Percentiles rank a stretch among this genome's conserved stretches.
Conservation (phyloP, 495 filamentous ascomycete genomes). For the Trichoderma virens region DNA sequence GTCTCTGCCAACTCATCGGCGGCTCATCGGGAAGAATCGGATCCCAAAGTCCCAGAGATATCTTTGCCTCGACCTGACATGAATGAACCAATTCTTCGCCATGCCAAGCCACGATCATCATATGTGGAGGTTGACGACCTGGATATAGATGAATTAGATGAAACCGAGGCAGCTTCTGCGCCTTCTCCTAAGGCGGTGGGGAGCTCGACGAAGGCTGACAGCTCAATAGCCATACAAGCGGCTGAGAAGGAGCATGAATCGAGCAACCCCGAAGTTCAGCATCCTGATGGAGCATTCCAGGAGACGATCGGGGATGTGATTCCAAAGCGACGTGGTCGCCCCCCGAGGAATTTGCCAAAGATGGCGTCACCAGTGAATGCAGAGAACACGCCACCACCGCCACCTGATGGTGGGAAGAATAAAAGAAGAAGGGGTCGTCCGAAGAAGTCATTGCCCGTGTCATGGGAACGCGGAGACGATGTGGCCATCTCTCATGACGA, state of each 20-base stretch:
- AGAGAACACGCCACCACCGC: neutral
- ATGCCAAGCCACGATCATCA: conserved; percentile 35
- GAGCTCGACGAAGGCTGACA: neutral
- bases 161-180: neutral
- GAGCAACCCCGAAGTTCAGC: neutral
- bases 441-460: neutral
- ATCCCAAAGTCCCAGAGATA: neutral
- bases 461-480: neutral
- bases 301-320: neutral
- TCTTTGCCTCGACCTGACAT: conserved; percentile 11
- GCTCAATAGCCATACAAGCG: neutral
- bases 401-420: neutral
- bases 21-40: neutral
- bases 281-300: neutral
- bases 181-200: neutral
- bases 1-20: conserved; percentile 1
- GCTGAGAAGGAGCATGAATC: neutral
- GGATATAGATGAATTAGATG: conserved; percentile 7
- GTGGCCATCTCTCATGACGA: neutral
- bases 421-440: neutral
- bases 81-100: conserved; percentile 32
- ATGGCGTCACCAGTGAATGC: neutral
- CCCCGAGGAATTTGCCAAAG: neutral
- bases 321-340: neutral
- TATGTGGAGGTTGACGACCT: conserved; percentile 31